These are phyloP conservation scores for Buddleja alternifolia DNA, from an alignment of 257 asterid species.

Conservation along the genomic window DNA sequence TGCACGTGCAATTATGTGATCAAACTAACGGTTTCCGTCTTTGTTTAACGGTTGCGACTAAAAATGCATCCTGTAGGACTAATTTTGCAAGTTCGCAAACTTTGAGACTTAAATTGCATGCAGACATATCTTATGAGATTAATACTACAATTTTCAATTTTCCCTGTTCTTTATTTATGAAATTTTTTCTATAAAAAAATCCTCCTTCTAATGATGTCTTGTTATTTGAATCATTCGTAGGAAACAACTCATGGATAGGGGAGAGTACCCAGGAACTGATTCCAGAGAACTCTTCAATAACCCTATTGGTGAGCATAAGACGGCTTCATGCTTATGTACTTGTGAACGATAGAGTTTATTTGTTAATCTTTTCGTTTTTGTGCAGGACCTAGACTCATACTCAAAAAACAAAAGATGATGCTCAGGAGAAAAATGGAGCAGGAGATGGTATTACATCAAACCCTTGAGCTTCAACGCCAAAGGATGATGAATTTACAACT, in stretches of 20 bases:
- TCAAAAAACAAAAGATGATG: slow-evolving; percentile 57
- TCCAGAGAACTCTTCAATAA: slow-evolving; percentile 58
- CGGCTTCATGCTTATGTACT: background rate
- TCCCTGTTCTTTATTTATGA: no score
- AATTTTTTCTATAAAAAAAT: background rate
- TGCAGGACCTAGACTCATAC: slow-evolving; percentile 62
- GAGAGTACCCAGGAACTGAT: slow-evolving; percentile 55
- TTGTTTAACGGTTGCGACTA: no score
- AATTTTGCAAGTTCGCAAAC: no score
- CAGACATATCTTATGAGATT: no score
- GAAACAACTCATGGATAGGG: slow-evolving; percentile 65
- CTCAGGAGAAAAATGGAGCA: slow-evolving; percentile 67
- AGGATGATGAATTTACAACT: slow-evolving; percentile 63
- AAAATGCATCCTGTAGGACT: no score
- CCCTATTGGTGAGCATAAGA: slow-evolving; percentile 58
- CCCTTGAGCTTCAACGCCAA: slow-evolving; percentile 65
- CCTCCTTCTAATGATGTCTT: slow-evolving; percentile 18
- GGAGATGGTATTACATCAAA: slow-evolving; percentile 62
- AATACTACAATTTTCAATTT: no score
- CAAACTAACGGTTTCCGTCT: no score
- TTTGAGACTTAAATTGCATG: no score
- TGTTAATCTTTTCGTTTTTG: background rate
- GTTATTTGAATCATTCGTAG: slow-evolving; percentile 38
- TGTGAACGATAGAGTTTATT: background rate
- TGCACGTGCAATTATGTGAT: no score